Percentiles rank a stretch among this genome's conserved stretches.
Evolutionary conservation across 1,284 basidiomycete genomes (phyloP).

Genomic region (Pisolithus thermaeus): DNA sequence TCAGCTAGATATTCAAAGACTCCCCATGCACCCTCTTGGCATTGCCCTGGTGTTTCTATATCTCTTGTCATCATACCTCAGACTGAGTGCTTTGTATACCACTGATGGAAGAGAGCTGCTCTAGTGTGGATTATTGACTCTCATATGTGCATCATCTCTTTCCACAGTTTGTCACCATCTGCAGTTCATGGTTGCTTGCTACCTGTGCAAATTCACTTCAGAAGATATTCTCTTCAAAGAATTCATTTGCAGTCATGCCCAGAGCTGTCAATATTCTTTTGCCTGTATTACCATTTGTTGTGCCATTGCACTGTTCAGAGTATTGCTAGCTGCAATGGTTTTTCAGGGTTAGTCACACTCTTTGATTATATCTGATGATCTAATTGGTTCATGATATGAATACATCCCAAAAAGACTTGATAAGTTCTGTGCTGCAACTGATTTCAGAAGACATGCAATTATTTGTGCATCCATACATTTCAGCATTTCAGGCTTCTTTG

Average conservation of each 20-base stretch:
- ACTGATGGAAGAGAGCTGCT: constrained; percentile 37
- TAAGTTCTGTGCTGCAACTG: constrained; percentile 36
- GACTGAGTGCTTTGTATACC: constrained; percentile 60
- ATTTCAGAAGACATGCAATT: constrained; percentile 26
- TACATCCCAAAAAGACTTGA: too few relatives aligned
- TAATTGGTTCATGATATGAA: too few relatives aligned
- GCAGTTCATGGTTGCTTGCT: constrained; percentile 68
- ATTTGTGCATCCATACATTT: constrained; percentile 25
- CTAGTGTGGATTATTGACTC: constrained; percentile 44
- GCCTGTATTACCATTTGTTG: too few relatives aligned
- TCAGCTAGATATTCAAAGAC: constrained; percentile 39
- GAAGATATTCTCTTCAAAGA: constrained; percentile 59
- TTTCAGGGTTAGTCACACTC: too few relatives aligned
- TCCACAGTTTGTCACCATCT: constrained; percentile 60
- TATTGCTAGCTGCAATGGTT: too few relatives aligned
- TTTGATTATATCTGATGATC: too few relatives aligned
- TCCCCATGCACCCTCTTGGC: constrained; percentile 47
- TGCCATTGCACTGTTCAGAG: too few relatives aligned
- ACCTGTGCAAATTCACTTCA: constrained; percentile 55
- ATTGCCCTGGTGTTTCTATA: constrained; percentile 60
- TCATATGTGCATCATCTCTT: constrained; percentile 49
- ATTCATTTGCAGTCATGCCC: constrained; percentile 52
- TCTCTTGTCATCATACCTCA: constrained; percentile 61
- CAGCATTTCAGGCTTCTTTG: constrained; percentile 38
- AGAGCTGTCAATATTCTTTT: constrained; percentile 34